Base-by-base conservation (phyloP, 805 yeast species). In the Torulaspora franciscae region DNA sequence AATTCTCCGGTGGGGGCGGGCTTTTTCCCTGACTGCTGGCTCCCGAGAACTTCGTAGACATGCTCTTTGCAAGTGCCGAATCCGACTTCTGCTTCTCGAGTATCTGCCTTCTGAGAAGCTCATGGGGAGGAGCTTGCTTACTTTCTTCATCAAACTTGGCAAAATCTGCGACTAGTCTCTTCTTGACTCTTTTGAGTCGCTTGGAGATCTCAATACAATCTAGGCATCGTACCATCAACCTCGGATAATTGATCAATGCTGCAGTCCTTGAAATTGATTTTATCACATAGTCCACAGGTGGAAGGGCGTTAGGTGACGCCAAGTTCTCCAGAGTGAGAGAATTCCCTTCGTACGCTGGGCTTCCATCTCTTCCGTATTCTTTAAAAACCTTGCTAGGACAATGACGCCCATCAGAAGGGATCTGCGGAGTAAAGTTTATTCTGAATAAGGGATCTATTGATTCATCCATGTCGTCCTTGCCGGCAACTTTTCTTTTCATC, bases 241-340 rank as follows among this genome's bases (percentile, higher is more conserved):
- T 80, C 65, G 80, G 69, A 56, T 85, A 91, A 48, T 80, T 75
- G 0, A 78, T 78, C 34, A 81, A 60, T 0, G 80, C 76, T 0
- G 83, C 80, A 4, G 77, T 67, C 51, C 85, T 86, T 54, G 76
- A 78, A 35, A 84, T 74, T 37, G 79, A 60, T 47, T 80, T 82
- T 33, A 85, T 69, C 5, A 79, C 68, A 35, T 68, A 64, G 47
- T 77, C 81, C 10, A 75, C 68, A 4, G 88, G 81, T 10, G 78
- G 71, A 2, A 78, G 74, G 0, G 83, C 69, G 42, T 72, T 68
- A 2, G 82, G 77, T 0, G 80, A 72, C 0, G 81, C 77, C 44
- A 82, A 57, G 37, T 73, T 75, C 53, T 79, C 85, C 36, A 83
- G 64, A 1, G 84, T 78, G 7, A 80, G 72, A 7, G 56, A 40